Evolutionary conservation across 2,329 filamentous ascomycete genomes (phyloP), one percentile per base, ranked within the genome.

Genomic region (Sphaerulina musiva): DNA sequence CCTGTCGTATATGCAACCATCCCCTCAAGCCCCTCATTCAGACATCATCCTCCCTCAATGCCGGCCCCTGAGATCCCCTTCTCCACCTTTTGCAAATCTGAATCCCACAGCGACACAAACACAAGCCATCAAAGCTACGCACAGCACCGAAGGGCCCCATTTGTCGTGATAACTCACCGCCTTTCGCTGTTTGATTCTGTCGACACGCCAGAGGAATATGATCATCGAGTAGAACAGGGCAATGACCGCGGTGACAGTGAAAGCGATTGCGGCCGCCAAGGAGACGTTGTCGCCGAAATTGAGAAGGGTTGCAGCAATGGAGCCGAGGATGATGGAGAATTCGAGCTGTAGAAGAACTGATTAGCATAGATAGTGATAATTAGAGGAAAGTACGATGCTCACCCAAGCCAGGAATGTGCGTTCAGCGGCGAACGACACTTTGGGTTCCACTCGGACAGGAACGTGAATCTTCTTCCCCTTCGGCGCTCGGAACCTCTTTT

Each of bases 391-490:
- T 4, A 29, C 4, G 26, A 10, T 44, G 67, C 82, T 75, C 73
- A 87, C 84, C 90, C 93, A 98, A 59, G 89, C 88, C 54, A 98
- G 80, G 74, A 96, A 98, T 0, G 93, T 98, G 60, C 93, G 83
- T 73, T 98, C 93, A 0, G 90, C 91, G 20, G 93, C 93, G 69
- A 98, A 95, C 72, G 90, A 95, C 48, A 98, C 93, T 74, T 98
- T 98, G 34, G 93, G 93, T 72, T 98, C 93, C 34, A 98, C 91
- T 46, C 93, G 84, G 52, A 97, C 86, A 11, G 92, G 92, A 23
- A 98, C 93, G 66, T 97, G 92, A 55, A 98, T 97, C 70, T 88
- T 74, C 81, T 91, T 92, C 51, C 87, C 87, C 69, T 82, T 84
- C 10, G 87, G 87, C 7, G 87, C 87, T 68, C 83, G 85, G 74